phyloP scores from a whole-genome alignment of 768 basidiomycete species.

The Russula olivacea region DNA sequence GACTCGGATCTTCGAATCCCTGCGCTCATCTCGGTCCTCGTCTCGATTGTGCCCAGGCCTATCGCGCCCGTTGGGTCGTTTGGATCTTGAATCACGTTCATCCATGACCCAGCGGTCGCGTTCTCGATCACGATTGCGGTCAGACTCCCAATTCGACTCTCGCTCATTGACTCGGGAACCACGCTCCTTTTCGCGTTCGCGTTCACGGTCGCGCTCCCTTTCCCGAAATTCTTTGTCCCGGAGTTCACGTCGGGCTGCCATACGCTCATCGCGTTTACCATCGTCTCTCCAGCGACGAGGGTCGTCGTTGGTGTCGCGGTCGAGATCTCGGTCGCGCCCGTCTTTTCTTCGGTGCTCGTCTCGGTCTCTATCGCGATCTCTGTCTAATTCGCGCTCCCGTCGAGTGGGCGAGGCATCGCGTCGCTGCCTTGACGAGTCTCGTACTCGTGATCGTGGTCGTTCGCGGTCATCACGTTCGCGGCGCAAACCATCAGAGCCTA shows the following conservation, averaged over 20 bases:
- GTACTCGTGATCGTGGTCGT: constrained; percentile 54
- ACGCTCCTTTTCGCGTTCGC: constrained; percentile 35
- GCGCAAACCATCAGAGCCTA: constrained; percentile 50
- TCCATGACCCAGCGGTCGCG: constrained; percentile 54
- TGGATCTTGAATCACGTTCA: constrained; percentile 60
- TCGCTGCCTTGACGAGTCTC: constrained; percentile 56
- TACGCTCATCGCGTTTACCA: constrained; percentile 70
- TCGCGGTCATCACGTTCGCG: constrained; percentile 61
- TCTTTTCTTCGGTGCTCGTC: constrained; percentile 40
- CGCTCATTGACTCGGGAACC: constrained; percentile 34
- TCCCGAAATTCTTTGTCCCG: constrained; percentile 39
- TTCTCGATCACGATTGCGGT: constrained; percentile 35
- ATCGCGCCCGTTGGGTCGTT: constrained; percentile 55
- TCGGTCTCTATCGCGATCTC: constrained; percentile 30
- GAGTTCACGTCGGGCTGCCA: constrained; percentile 52
- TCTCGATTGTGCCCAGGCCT: constrained; percentile 48
- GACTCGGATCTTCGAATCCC: constrained; percentile 48
- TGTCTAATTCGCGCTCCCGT: constrained; percentile 34
- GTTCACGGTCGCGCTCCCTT: constrained; percentile 38
- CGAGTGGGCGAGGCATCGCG: constrained; percentile 51
- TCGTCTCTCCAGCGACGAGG: constrained; percentile 77
- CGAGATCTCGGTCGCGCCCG: constrained; percentile 37
- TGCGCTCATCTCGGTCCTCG: constrained; percentile 40
- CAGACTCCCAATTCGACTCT: constrained; percentile 26
- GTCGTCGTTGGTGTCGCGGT: constrained; percentile 58